These are phyloP conservation scores for Casaregolazyma suthepensis DNA, from an alignment of 1,139 yeast genomes.

Conservation along the genomic window DNA sequence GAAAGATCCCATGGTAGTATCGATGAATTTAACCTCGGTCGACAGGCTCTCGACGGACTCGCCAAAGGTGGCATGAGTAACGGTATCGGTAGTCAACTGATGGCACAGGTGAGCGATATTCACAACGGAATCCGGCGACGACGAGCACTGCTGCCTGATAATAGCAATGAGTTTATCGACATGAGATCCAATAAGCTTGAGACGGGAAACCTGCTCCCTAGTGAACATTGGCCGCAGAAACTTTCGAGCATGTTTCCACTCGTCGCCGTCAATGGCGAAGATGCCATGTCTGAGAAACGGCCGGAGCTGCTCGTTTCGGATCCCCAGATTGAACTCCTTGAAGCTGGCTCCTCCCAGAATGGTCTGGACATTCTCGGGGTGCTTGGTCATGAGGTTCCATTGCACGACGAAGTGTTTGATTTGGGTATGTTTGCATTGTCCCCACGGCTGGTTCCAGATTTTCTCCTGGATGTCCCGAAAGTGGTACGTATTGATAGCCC, in stretches of 20 bases:
- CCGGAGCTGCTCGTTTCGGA: conserved; percentile 37
- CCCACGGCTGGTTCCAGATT: background rate
- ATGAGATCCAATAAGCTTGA: conserved; percentile 38
- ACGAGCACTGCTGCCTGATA: conserved; percentile 10
- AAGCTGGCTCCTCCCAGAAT: conserved; percentile 31
- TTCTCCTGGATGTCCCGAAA: background rate
- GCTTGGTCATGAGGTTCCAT: conserved; percentile 12
- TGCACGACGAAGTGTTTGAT: conserved; percentile 3
- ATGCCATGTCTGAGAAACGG: conserved; percentile 53
- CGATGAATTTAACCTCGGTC: conserved; percentile 22
- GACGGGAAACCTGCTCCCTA: conserved; percentile 49
- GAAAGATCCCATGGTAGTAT: conserved; percentile 19
- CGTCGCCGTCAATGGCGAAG: conserved; percentile 49
- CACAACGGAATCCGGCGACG: conserved; percentile 22
- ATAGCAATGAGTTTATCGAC: conserved; percentile 12
- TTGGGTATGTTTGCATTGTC: background rate
- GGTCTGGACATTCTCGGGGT: conserved; percentile 10
- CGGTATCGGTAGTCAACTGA: conserved; percentile 49
- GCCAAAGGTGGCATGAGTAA: conserved; percentile 58
- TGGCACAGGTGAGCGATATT: conserved; percentile 48
- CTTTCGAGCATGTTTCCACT: conserved; percentile 55
- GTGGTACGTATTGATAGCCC: background rate
- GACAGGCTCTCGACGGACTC: conserved; percentile 43
- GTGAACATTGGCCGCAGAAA: conserved; percentile 57
- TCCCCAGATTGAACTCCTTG: conserved; percentile 48